Conservation (phyloP, 2,329 filamentous ascomycete species). For the Elsinoe perseae region DNA sequence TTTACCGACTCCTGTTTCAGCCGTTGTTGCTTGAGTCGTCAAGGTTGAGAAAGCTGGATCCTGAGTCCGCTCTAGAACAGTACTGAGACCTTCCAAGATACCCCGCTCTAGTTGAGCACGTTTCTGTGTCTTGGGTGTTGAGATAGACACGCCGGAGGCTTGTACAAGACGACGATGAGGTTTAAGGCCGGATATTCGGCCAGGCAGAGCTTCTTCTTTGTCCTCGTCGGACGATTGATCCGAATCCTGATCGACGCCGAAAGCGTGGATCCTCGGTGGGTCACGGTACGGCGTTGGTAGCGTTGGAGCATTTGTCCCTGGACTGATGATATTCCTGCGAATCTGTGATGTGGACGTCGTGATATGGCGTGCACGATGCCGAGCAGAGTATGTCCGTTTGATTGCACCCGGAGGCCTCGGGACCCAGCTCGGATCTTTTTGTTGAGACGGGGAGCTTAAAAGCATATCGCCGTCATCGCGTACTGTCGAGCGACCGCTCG, state of each 20-base stretch:
- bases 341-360: not conserved
- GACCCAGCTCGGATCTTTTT: not conserved
- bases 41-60: conserved; percentile 21
- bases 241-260: not conserved
- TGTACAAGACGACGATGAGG: not conserved
- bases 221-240: not conserved
- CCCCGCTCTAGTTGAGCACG: conserved; percentile 17
- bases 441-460: not conserved
- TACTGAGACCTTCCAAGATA: conserved; percentile 16
- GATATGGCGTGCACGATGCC: conserved; percentile 9
- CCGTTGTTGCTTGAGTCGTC: not conserved
- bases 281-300: conserved; percentile 18
- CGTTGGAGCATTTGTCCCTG: conserved; percentile 1
- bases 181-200: not conserved
- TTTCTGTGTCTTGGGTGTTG: conserved; percentile 15
- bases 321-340: not conserved
- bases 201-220: not conserved
- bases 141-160: not conserved
- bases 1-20: too few relatives aligned
- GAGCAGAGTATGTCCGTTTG: not conserved
- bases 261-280: not conserved
- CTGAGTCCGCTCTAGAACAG: conserved; percentile 22
- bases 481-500: too few relatives aligned
- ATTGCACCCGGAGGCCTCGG: conserved; percentile 22
- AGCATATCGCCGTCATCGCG: not conserved